These are phyloP conservation scores for Linum lewisii DNA, from an alignment of 345 rosid species.

Conservation along the genomic window DNA sequence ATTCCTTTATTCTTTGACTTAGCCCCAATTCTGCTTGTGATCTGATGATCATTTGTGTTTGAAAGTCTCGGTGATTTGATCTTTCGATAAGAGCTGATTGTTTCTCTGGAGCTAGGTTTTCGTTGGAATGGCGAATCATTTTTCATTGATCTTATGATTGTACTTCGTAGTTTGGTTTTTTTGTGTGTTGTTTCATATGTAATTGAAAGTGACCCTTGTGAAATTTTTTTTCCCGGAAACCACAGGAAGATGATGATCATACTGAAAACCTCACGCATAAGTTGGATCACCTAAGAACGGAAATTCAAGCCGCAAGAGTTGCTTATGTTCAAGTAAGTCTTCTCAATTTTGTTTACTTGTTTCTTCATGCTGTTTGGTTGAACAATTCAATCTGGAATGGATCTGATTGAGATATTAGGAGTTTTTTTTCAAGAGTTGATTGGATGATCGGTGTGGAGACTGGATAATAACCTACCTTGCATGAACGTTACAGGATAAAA, in stretches of 20 bases:
- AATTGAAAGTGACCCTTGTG: conserved; percentile 33
- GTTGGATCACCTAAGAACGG: conserved; percentile 59
- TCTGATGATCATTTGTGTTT: too few species aligned
- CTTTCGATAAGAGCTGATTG: conserved; percentile 8
- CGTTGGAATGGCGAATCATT: not conserved
- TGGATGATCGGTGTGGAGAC: too few species aligned
- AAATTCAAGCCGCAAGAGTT: conserved; percentile 70
- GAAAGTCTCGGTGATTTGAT: too few species aligned
- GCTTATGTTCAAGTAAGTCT: conserved; percentile 45
- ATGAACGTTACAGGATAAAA: conserved; percentile 41
- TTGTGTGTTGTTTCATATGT: not conserved
- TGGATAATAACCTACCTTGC: not conserved
- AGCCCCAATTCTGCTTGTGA: too few species aligned
- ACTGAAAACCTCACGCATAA: conserved; percentile 48
- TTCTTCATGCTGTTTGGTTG: too few species aligned
- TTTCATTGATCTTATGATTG: not conserved
- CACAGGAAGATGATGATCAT: conserved; percentile 33
- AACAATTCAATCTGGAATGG: too few species aligned
- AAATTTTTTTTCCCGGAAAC: conserved; percentile 41
- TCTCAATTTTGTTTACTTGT: not conserved
- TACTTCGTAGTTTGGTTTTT: conserved; percentile 1
- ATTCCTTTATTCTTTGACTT: too few species aligned
- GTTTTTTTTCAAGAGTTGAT: not conserved
- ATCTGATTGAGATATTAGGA: not conserved
- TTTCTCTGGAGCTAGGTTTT: not conserved